Evolutionary conservation across 345 rosid genomes (phyloP).

Genomic region (Excoecaria cochinchinensis): DNA sequence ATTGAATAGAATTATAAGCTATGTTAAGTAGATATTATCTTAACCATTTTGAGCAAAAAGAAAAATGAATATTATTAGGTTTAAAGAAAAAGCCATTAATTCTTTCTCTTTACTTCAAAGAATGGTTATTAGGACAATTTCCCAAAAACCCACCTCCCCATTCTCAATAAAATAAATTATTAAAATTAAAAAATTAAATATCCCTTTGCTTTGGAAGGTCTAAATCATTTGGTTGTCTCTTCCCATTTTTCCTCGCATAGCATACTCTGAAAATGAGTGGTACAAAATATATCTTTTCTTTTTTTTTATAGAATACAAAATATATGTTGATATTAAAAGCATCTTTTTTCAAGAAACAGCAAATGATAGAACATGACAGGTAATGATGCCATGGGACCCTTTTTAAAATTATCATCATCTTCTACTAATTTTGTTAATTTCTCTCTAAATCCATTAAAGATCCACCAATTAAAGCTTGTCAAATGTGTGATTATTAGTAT

Average conservation of each 20-base stretch:
- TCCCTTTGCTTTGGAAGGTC: slow-evolving; percentile 40
- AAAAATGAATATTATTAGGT: not conserved
- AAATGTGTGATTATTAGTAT: slow-evolving; percentile 35
- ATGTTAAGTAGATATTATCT: not conserved
- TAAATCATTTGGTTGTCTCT: slow-evolving; percentile 43
- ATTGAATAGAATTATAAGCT: too few relatives aligned
- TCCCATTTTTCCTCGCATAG: slow-evolving; percentile 23
- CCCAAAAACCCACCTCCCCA: slow-evolving; percentile 7
- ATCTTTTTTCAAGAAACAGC: slow-evolving; percentile 31
- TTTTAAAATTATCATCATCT: slow-evolving; percentile 1
- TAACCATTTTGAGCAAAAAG: not conserved
- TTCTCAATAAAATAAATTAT: not conserved
- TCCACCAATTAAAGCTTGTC: slow-evolving; percentile 24
- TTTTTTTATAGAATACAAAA: too few relatives aligned
- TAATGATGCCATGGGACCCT: slow-evolving; percentile 50
- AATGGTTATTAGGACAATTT: slow-evolving; percentile 19
- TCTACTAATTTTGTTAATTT: slow-evolving; percentile 23
- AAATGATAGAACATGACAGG: slow-evolving; percentile 38
- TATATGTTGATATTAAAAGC: slow-evolving; percentile 36
- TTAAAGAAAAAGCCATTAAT: not conserved
- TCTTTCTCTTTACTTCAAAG: slow-evolving; percentile 1
- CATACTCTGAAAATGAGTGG: slow-evolving; percentile 22
- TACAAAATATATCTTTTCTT: not conserved
- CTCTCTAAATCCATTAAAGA: slow-evolving; percentile 15
- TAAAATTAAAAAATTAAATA: not conserved